phyloP scores from a whole-genome alignment of 176 grass and related monocot species.

The Dendrocalamus sinicus region DNA sequence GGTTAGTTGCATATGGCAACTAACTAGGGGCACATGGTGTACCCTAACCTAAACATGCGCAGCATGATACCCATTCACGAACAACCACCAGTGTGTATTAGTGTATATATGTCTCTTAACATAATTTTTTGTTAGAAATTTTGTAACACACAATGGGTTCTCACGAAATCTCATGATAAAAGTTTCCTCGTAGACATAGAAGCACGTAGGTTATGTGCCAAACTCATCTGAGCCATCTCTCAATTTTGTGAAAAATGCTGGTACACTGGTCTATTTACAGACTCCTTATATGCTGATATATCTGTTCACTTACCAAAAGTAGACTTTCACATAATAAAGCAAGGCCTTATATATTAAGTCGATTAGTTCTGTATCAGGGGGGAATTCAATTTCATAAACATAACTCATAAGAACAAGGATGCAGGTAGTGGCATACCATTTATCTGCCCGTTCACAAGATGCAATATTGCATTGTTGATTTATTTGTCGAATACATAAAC shows the following conservation, averaged over 20 bases:
- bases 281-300: neutral
- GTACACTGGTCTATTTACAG: neutral
- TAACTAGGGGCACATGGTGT: constrained; percentile 27
- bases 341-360: neutral
- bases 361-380: neutral
- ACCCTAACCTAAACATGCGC: constrained; percentile 17
- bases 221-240: neutral
- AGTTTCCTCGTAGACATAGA: neutral
- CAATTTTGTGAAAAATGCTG: neutral
- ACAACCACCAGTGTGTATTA: neutral
- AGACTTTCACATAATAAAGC: neutral
- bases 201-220: neutral
- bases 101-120: neutral
- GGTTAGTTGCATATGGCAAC: constrained; percentile 38
- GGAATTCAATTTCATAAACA: neutral
- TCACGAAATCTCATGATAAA: neutral
- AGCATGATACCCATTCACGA: constrained; percentile 21
- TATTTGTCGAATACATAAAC: constrained; percentile 6
- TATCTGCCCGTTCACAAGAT: neutral
- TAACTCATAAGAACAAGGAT: neutral
- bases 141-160: neutral
- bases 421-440: constrained; percentile 26
- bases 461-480: neutral
- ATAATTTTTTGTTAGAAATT: neutral
- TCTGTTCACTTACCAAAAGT: neutral